A percentile compares a stretch with the other conserved stretches of the same genome.
phyloP scores from a whole-genome alignment of 2,329 filamentous ascomycete species.

The Fusarium napiforme region DNA sequence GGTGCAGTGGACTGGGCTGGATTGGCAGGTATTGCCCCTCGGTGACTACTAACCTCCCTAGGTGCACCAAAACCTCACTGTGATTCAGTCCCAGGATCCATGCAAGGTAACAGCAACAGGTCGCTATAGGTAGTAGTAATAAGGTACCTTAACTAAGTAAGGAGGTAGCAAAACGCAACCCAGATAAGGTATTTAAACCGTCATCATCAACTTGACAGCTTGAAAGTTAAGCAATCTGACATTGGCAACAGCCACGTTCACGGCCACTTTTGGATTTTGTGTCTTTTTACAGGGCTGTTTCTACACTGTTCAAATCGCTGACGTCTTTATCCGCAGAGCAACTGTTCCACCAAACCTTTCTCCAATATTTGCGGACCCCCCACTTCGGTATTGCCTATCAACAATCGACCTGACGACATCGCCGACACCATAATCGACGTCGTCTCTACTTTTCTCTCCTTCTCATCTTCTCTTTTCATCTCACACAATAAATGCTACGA shows the following conservation, averaged over 20 bases:
- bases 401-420: conserved; percentile 41
- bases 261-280: not conserved
- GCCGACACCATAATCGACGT: conserved; percentile 31
- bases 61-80: not conserved
- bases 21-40: not conserved
- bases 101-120: conserved; percentile 24
- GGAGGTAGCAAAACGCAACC: not conserved
- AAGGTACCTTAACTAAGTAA: not conserved
- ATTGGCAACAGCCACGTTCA: conserved; percentile 1
- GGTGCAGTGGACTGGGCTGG: not conserved
- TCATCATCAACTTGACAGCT: conserved; percentile 11
- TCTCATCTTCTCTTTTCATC: conserved; percentile 2
- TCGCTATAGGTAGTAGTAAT: not conserved
- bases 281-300: not conserved
- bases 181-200: conserved; percentile 8
- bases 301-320: conserved; percentile 21
- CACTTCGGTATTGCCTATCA: conserved; percentile 25
- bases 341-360: conserved; percentile 38
- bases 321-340: conserved; percentile 30
- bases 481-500: conserved; percentile 33
- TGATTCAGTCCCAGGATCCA: conserved; percentile 37
- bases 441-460: conserved; percentile 9
- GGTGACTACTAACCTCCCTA: not conserved
- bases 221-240: not conserved
- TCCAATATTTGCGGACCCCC: conserved; percentile 35